A percentile compares a stretch with the other conserved stretches of the same genome.
Conservation (phyloP, 352 stramenopile species). For the Chrysophaeum taylorii region DNA sequence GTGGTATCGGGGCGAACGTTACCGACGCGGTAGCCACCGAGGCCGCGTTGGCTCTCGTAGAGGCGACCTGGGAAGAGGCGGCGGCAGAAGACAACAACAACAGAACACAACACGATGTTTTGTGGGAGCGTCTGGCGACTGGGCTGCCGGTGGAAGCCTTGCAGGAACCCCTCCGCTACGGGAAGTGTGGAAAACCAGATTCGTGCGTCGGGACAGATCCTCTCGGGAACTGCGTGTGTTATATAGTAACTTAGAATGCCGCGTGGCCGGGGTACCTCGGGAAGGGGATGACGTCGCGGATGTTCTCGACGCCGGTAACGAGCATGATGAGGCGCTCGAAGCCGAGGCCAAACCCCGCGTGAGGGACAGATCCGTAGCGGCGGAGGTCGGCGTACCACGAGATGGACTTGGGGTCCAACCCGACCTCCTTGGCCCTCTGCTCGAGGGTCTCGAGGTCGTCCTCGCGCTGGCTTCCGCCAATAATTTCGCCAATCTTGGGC, state of each 20-base stretch:
- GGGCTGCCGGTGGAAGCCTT: too few species aligned
- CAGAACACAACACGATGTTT: too few species aligned
- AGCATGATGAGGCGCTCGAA: conserved; percentile 88
- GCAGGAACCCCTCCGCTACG: too few species aligned
- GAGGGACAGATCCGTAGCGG: conserved; percentile 73
- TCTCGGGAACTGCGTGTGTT: not conserved
- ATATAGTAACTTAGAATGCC: conserved; percentile 52
- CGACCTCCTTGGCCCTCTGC: conserved; percentile 44
- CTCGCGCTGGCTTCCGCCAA: conserved; percentile 67
- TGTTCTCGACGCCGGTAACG: conserved; percentile 76
- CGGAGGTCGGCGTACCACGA: conserved; percentile 89
- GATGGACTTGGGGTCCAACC: conserved; percentile 51
- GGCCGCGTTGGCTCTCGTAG: too few species aligned
- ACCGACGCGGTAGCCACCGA: too few species aligned
- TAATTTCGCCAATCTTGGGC: conserved; percentile 72
- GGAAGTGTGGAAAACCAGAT: not conserved
- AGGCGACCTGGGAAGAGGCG: too few species aligned
- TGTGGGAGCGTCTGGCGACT: too few species aligned
- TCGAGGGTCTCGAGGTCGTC: conserved; percentile 80
- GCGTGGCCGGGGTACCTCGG: conserved; percentile 78
- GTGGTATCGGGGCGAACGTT: too few species aligned
- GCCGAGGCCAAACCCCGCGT: conserved; percentile 88
- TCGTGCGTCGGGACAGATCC: not conserved
- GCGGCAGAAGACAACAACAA: too few species aligned
- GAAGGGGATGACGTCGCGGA: conserved; percentile 91